Percentiles rank a stretch among this genome's conserved stretches.
These are phyloP conservation scores for Rhizopus microsporus DNA, from an alignment of 371 early-diverging fungal genomes.

Conservation along the genomic window DNA sequence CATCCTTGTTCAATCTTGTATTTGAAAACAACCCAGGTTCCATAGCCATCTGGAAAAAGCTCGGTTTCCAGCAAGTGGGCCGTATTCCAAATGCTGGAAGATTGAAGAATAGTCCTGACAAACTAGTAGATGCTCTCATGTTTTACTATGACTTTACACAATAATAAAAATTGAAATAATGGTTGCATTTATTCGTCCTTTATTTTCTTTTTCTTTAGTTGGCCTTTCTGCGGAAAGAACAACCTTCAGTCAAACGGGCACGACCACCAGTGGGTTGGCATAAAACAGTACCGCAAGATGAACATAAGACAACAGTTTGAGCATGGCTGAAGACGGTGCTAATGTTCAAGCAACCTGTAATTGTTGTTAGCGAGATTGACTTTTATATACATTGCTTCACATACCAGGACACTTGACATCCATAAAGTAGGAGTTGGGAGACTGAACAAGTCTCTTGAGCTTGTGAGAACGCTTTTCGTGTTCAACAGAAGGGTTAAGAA, in stretches of 20 bases:
- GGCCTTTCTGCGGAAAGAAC: conserved; percentile 58
- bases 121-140: conserved; percentile 70
- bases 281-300: conserved; percentile 93
- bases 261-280: conserved; percentile 99
- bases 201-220: conserved; percentile 31
- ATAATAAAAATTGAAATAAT: conserved; percentile 3
- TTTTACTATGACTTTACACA: conserved; percentile 72
- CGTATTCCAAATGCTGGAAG: conserved; percentile 68
- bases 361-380: neutral
- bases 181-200: neutral
- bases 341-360: conserved; percentile 90
- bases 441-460: conserved; percentile 99
- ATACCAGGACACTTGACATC: conserved; percentile 98
- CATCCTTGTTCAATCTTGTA: conserved; percentile 81
- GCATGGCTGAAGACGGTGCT: conserved; percentile 99
- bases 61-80: conserved; percentile 72
- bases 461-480: conserved; percentile 96
- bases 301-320: conserved; percentile 97
- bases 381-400: conserved; percentile 10
- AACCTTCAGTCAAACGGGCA: conserved; percentile 93
- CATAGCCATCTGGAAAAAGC: conserved; percentile 63
- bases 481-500: conserved; percentile 97
- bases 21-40: conserved; percentile 72
- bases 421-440: conserved; percentile 99
- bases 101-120: conserved; percentile 49